phyloP scores from a whole-genome alignment of 371 early-diverging fungal genomes.

The Lichtheimia ornata region DNA sequence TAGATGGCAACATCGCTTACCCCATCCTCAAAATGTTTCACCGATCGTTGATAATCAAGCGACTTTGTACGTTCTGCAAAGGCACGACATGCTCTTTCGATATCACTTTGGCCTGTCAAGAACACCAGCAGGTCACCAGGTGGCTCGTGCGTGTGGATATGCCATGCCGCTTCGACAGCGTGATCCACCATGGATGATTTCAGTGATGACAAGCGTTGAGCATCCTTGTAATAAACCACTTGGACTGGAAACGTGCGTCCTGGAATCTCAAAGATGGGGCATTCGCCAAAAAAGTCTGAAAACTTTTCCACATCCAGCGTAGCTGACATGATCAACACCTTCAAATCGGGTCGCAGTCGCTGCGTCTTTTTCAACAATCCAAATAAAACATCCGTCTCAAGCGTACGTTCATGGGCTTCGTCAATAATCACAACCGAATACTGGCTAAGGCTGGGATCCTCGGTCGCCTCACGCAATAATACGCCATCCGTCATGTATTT shows the following conservation, averaged over 20 bases:
- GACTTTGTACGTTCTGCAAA: slow-evolving; percentile 34
- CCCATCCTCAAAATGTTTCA: slow-evolving; percentile 50
- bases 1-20: slow-evolving; percentile 59
- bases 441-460: slow-evolving; percentile 59
- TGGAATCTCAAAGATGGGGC: slow-evolving; percentile 83
- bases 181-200: slow-evolving; percentile 71
- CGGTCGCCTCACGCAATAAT: slow-evolving; percentile 75
- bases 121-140: slow-evolving; percentile 87
- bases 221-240: slow-evolving; percentile 59
- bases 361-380: slow-evolving; percentile 76
- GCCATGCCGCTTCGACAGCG: slow-evolving; percentile 76
- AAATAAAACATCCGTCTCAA: slow-evolving; percentile 93
- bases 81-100: slow-evolving; percentile 71
- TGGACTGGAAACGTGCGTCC: slow-evolving; percentile 83
- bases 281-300: slow-evolving; percentile 71
- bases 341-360: slow-evolving; percentile 56
- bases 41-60: slow-evolving; percentile 36
- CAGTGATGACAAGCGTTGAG: slow-evolving; percentile 54
- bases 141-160: slow-evolving; percentile 73
- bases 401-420: slow-evolving; percentile 95
- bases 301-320: slow-evolving; percentile 78
- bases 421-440: slow-evolving; percentile 86
- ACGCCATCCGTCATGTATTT: slow-evolving; percentile 95
- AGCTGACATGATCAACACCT: slow-evolving; percentile 83
- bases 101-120: slow-evolving; percentile 91